Evolutionary conservation across 2,329 filamentous ascomycete species (phyloP), one percentile per base, ranked within the genome.

Genomic region (Dactylonectria macrodidyma): DNA sequence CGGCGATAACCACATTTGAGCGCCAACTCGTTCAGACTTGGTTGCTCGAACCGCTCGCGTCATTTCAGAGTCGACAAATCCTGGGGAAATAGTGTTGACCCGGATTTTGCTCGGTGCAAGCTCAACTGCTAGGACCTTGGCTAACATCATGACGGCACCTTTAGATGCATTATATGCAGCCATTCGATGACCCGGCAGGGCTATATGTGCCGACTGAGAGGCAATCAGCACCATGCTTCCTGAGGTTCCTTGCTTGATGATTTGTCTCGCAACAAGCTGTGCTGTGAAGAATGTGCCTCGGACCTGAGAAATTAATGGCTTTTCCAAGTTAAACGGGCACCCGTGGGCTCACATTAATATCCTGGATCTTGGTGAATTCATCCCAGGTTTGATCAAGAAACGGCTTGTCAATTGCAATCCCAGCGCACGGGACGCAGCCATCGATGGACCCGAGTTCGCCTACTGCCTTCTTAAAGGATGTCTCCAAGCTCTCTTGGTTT

Each of bases 141-240:
- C 76, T 9, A 84, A 75, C 73, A 81, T 78, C 41, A 79, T 71
- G 12, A 84, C 73, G 14, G 75, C 82, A 24, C 80, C 81, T 67
- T 84, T 84, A 34, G 79, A 80, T 19, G 81, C 80, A 50, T 80
- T 80, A 69, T 84, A 84, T 1, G 79, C 79, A 3, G 81, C 78
- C 76, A 68, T 68, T 24, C 55, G 48, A 24, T 68, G 12, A 41
- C 38, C 38, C 6, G 38, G 38, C 2, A 41, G 38, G 2, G 38
- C 38, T 41, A 16, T 51, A 26, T 5, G 65, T 55, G 16, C 65
- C 48, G 12, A 58, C 54, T 8, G 59, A 54, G 65, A 68, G 11
- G 65, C 60, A 24, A 68, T 33, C 3, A 68, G 47, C 12, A 84
- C 78, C 30, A 83, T 78, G 62, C 79, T 81, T 26, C 82, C 82